Evolutionary conservation across 2,329 filamentous ascomycete genomes (phyloP), one percentile per base, ranked within the genome.

Genomic region (Tolypocladium tropicale): DNA sequence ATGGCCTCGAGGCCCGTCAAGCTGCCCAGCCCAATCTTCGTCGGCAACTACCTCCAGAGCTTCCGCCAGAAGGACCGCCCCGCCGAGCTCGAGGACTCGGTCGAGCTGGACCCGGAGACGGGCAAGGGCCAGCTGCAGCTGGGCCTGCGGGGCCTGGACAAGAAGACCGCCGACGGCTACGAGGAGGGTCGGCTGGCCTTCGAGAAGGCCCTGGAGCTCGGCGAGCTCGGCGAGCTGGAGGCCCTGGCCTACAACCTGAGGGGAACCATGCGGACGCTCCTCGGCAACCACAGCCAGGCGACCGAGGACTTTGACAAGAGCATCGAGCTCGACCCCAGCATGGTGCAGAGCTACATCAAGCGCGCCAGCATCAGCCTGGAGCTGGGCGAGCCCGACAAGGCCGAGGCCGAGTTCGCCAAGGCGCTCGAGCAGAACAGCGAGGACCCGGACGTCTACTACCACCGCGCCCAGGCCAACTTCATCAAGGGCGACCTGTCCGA

Each of bases 311-410:
- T 99, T 67, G 90, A 91, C 72, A 94, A 89, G 83, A 95, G 90
- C 72, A 88, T 97, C 57, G 90, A 96, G 72, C 78, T 97, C 51
- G 87, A 97, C 67, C 89, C 90, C 16, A 78, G 83, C 10, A 79
- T 97, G 76, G 95, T 91, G 9, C 94, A 99, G 76, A 96, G 90
- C 77, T 97, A 95, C 73, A 96, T 99, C 77, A 99, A 99, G 81
- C 88, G 94, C 58, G 94, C 94, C 55, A 97, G 92, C 80, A 95
- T 99, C 87, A 90, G 95, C 72, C 80, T 99, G 41, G 94, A 99
- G 76, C 85, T 94, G 58, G 92, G 89, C 60, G 86, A 93, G 67
- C 88, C 90, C 55, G 88, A 91, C n/a, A 86, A 86, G 67, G 93
- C 94, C 46, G 86, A 90, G 58, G 81, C 85, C 58, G 93, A 97